These are phyloP conservation scores for Colletotrichum trifolii DNA, from an alignment of 2,329 filamentous ascomycete genomes.

Conservation along the genomic window DNA sequence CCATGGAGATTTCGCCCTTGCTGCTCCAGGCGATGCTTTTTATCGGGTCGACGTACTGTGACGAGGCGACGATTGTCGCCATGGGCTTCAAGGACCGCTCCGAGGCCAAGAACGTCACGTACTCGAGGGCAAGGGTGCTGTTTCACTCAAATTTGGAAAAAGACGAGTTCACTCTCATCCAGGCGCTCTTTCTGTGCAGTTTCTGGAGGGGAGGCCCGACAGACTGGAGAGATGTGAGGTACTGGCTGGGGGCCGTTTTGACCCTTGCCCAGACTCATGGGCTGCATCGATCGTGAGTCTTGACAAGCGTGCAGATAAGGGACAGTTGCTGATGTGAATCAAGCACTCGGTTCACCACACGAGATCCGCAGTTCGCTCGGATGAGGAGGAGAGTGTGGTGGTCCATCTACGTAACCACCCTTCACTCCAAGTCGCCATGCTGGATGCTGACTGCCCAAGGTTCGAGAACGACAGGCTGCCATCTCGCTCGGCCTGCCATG, in stretches of 20 bases:
- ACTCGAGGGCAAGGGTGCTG: conserved; percentile 59
- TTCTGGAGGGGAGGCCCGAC: conserved; percentile 64
- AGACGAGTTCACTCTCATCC: conserved; percentile 60
- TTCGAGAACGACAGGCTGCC: conserved; percentile 50
- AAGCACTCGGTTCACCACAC: conserved; percentile 18
- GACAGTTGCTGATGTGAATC: background rate
- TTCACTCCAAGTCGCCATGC: background rate
- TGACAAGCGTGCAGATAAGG: background rate
- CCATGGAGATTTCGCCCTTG: conserved; percentile 58
- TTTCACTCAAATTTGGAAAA: conserved; percentile 65
- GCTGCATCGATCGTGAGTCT: conserved; percentile 50
- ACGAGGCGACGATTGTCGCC: conserved; percentile 54
- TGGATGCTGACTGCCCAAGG: conserved; percentile 37
- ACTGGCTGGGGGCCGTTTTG: conserved; percentile 63
- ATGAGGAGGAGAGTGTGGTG: conserved; percentile 63
- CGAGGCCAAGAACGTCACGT: conserved; percentile 61
- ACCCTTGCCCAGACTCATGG: conserved; percentile 62
- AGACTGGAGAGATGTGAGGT: conserved; percentile 59
- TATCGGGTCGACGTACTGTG: conserved; percentile 64
- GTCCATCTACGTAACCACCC: conserved; percentile 55
- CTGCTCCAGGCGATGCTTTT: conserved; percentile 65
- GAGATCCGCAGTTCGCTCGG: conserved; percentile 40
- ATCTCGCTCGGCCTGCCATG: conserved; percentile 50
- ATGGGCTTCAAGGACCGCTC: conserved; percentile 61
- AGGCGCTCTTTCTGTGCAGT: conserved; percentile 64